Evolutionary conservation across 2,329 filamentous ascomycete genomes (phyloP), one percentile per base, ranked within the genome.

Genomic region (Aspergillus transmontanensis): DNA sequence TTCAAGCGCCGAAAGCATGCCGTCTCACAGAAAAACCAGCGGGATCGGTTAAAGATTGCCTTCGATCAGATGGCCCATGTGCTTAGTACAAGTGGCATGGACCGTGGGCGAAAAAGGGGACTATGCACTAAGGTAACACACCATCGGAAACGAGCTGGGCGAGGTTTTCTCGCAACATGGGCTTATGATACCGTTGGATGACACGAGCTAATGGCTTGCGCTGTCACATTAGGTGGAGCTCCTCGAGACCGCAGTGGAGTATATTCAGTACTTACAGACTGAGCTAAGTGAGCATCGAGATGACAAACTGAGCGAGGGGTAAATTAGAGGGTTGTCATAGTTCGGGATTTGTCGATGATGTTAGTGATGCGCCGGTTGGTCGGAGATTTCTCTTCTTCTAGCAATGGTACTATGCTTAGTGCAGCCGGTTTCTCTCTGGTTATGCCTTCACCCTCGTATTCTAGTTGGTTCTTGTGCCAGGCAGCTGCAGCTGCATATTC

Each of bases 231-330:
- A 67, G 65, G 63, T 63, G 23, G 65, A 67, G 19, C 30, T 67
- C 34, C 21, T 67, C 7, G 65, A 67, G n/a, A 57, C 65, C 4
- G 60, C 65, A 12, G 61, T 65, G n/a, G 63, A 60, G 12, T 67
- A 67, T 53, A 67, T 67, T 23, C 60, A 61, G 21, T 23, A 32
- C 4, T 53, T 67, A 23, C 63, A 67, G 48, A 46, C 46, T 19
- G 55, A 63, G 30, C 30, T 67, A 16, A 39, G 23, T n/a, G 30
- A 9, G 30, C 23, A 16, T 39, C 34, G 41, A 48, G 36, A 39
- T 12, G 23, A 19, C 12, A 21, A 50, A 54, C 4, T 16, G 4
- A 26, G 46, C 14, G 46, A 54, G 30, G 51, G 28, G 19, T 54
- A 23, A 54, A 21, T 14, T 12, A 36, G 19, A 34, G 12, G 30